Base-by-base conservation (phyloP, 2,329 filamentous ascomycete genomes). In the Fusarium chuoi region DNA sequence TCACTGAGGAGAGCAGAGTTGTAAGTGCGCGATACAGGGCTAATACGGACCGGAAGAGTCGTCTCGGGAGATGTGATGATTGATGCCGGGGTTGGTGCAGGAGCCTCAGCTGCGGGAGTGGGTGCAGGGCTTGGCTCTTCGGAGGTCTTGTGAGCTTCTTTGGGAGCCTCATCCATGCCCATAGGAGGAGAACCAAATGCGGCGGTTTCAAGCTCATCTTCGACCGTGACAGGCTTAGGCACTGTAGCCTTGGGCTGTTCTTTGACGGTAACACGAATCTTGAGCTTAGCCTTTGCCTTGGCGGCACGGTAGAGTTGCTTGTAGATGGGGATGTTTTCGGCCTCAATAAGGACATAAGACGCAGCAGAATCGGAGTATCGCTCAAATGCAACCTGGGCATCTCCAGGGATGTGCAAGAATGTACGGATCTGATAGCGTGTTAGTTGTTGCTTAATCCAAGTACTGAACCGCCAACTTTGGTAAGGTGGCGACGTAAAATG, bases 211-310 rank as follows among this genome's bases (percentile, higher is more conserved):
- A 80, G 81, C 45, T 85, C 86, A 64, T 89, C 86, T 76, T 91
- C 87, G 62, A 88, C 83, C 12, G 86, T 85, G 46, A 87, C 85
- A 18, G 85, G 81, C 77, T 84, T 82, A 24, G 84, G 83, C 11
- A 73, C 70, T 70, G 67, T 59, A 17, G 76, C 70, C 67, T 58
- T 66, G 52, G 57, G 44, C 61, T 57, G 55, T 55, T 77, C 83
- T 13, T 79, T 73, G 39, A 88, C 78, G 22, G 89, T 92, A 42
- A 93, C 92, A 75, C 91, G 94, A 68, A 99, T 89, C 83, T 96
- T 95, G 77, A 99, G 91, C 91, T 98, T 99, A 75, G 95, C 91
- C 88, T 99, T 99, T 42, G 96, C 96, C 87, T 98, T 99, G 74
- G 96, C 96, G 75, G 96, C 96, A 79, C 96, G 93, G 82, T 96